Percentiles rank a stretch among this genome's conserved stretches.
Evolutionary conservation across 2,329 filamentous ascomycete genomes (phyloP).

Genomic region (Aspergillus calidoustus): DNA sequence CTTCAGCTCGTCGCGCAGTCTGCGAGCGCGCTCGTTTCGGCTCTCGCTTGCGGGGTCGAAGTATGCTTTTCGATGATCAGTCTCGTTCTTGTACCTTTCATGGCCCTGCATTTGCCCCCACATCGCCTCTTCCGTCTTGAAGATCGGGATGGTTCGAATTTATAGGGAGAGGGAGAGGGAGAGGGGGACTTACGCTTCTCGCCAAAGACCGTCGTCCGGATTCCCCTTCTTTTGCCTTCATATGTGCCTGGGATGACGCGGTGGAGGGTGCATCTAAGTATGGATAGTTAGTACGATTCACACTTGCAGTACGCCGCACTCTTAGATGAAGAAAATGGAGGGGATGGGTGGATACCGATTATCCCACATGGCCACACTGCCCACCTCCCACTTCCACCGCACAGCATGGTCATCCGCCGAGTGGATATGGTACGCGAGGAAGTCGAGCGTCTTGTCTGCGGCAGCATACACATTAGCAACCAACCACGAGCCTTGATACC

Average conservation of each 20-base stretch:
- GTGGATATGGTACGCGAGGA: slow-evolving; percentile 54
- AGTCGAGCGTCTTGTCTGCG: slow-evolving; percentile 49
- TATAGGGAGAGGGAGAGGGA: not conserved
- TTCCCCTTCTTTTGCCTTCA: slow-evolving; percentile 16
- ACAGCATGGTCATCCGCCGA: slow-evolving; percentile 57
- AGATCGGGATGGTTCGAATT: too few relatives aligned
- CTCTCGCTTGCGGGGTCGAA: slow-evolving; percentile 7
- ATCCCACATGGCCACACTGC: slow-evolving; percentile 58
- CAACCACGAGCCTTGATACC: not conserved
- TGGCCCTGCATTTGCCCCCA: not conserved
- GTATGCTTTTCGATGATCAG: not conserved
- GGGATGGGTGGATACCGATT: slow-evolving; percentile 41
- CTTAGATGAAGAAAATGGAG: too few relatives aligned
- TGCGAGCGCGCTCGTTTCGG: not conserved
- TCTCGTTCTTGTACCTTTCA: not conserved
- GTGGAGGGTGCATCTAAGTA: slow-evolving; percentile 11
- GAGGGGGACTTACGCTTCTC: slow-evolving; percentile 14
- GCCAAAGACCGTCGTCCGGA: slow-evolving; percentile 18
- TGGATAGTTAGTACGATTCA: not conserved
- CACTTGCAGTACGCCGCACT: too few relatives aligned
- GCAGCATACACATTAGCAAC: not conserved
- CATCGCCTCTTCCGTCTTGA: too few relatives aligned
- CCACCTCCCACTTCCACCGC: slow-evolving; percentile 56
- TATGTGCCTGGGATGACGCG: slow-evolving; percentile 14
- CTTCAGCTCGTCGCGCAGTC: not conserved